Conservation (phyloP, 345 rosid species). For the Citrus reticulata region DNA sequence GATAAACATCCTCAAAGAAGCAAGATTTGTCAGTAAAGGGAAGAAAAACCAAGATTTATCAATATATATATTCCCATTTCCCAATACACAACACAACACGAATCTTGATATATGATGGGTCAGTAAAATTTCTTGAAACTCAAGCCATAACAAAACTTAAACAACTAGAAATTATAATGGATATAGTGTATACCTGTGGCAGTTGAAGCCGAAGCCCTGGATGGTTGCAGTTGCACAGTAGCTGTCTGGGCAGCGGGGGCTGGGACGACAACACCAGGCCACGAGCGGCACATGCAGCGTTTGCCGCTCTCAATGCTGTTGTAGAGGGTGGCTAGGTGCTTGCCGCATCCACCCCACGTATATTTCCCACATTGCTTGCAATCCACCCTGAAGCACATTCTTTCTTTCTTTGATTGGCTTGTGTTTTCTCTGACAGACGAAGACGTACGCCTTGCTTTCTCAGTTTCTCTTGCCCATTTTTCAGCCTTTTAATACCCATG, state of each 20-base stretch:
- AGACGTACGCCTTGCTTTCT: not conserved
- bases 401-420: not conserved
- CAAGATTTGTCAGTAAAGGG: no score
- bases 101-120: no score
- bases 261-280: conserved; percentile 47
- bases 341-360: conserved; percentile 52
- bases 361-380: conserved; percentile 46
- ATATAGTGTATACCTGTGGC: conserved; percentile 9
- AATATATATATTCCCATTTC: no score
- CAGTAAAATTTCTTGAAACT: not conserved
- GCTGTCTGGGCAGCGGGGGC: not conserved
- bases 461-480: not conserved
- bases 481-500: not conserved
- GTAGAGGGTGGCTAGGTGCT: conserved; percentile 35
- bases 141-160: not conserved
- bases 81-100: no score
- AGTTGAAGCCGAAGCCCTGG: not conserved
- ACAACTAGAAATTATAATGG: not conserved
- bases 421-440: no score
- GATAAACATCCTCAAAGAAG: no score
- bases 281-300: conserved; percentile 52
- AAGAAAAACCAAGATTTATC: no score
- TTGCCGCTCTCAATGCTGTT: conserved; percentile 43
- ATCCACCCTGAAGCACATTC: conserved; percentile 40
- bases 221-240: not conserved